phyloP scores from a whole-genome alignment of 78 protist species.

The Dictyostelium citrinum region DNA sequence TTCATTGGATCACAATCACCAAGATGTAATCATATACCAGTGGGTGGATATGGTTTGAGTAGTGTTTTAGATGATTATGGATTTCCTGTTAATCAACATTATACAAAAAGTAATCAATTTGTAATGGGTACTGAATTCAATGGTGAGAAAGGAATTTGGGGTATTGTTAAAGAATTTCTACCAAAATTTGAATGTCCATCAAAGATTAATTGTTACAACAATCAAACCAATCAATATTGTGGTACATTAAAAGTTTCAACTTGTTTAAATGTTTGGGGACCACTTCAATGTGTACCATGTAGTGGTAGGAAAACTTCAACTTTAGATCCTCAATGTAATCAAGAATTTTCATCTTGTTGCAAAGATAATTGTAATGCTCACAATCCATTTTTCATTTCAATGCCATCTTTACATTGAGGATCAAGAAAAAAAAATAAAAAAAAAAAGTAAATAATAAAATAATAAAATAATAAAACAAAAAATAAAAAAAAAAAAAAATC shows the following conservation, averaged over 20 bases:
- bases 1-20: slow-evolving; percentile 76
- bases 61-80: slow-evolving; percentile 51
- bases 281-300: slow-evolving; percentile 50
- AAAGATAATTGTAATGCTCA: background rate
- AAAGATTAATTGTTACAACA: slow-evolving; percentile 9
- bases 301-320: slow-evolving; percentile 18
- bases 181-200: slow-evolving; percentile 60
- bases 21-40: slow-evolving; percentile 48
- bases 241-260: slow-evolving; percentile 51
- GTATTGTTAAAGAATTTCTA: slow-evolving; percentile 13
- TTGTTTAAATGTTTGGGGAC: slow-evolving; percentile 37
- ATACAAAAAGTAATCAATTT: background rate
- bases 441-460: background rate
- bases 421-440: background rate
- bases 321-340: slow-evolving; percentile 6
- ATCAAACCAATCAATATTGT: background rate
- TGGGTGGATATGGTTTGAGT: slow-evolving; percentile 37
- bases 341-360: slow-evolving; percentile 18
- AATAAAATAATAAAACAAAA: background rate
- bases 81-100: slow-evolving; percentile 44
- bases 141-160: slow-evolving; percentile 43
- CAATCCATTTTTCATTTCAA: slow-evolving; percentile 23
- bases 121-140: background rate
- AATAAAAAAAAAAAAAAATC: too few relatives aligned
- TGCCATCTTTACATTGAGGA: background rate